A percentile compares a stretch with the other conserved stretches of the same genome.
Conservation (phyloP, 139 green algal species). For the Picocystis salinarum region DNA sequence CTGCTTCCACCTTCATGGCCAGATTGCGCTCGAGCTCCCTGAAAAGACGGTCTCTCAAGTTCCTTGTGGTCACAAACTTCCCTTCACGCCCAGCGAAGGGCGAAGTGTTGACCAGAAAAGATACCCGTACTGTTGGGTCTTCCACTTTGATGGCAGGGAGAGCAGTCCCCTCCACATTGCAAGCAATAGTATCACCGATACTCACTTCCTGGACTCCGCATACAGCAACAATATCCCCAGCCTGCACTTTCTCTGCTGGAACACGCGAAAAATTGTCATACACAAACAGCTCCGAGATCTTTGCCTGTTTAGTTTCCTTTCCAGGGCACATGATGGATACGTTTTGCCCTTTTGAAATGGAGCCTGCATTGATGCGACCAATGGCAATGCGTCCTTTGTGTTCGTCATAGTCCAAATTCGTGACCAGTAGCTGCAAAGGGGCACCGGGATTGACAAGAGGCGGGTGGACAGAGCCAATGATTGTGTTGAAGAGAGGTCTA, state of each 20-base stretch:
- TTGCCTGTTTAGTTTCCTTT: constrained; percentile 21
- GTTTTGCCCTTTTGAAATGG: constrained; percentile 34
- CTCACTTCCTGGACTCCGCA: constrained; percentile 42
- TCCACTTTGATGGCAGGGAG: constrained; percentile 90
- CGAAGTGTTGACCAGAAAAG: constrained; percentile 86
- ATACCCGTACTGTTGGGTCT: constrained; percentile 95
- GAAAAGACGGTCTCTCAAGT: constrained; percentile 53
- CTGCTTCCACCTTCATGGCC: constrained; percentile 79
- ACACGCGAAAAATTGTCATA: constrained; percentile 78
- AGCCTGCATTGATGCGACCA: constrained; percentile 57
- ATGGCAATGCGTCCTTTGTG: constrained; percentile 90
- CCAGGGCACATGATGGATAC: constrained; percentile 18
- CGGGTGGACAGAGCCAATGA: constrained; percentile 47
- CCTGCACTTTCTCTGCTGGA: constrained; percentile 37
- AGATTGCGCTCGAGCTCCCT: constrained; percentile 92
- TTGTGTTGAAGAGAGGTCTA: constrained; percentile 80
- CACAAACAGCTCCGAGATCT: constrained; percentile 83
- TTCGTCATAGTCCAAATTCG: constrained; percentile 87
- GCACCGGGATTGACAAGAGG: constrained; percentile 43
- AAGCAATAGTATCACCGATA: constrained; percentile 91
- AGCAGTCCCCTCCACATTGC: constrained; percentile 25
- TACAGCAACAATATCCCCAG: constrained; percentile 83
- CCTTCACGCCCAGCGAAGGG: constrained; percentile 90
- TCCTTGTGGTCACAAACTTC: constrained; percentile 81
- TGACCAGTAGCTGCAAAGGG: constrained; percentile 81